These are phyloP conservation scores for Panicum virgatum DNA, from an alignment of 202 grass and related monocot genomes.

Conservation along the genomic window DNA sequence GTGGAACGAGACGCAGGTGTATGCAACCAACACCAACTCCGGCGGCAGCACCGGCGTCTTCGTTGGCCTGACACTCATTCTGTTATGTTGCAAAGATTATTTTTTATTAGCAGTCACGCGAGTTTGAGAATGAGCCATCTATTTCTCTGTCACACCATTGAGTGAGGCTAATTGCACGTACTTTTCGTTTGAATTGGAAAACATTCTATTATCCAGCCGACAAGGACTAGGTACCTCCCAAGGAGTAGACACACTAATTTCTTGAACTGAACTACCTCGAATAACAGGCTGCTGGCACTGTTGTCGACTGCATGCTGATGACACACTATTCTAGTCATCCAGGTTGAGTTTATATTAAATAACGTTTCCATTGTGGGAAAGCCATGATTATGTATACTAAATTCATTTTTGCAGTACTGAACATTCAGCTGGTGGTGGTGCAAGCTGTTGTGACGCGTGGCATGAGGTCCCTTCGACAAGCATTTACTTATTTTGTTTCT, in stretches of 20 bases:
- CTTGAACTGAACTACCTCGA: background rate
- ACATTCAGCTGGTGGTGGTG: background rate
- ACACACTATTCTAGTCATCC: background rate
- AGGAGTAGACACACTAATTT: background rate
- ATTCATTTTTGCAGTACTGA: background rate
- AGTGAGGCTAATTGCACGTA: background rate
- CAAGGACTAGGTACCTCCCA: background rate
- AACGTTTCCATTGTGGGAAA: background rate
- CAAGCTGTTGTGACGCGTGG: too few relatives aligned
- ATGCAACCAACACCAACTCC: conserved; percentile 27
- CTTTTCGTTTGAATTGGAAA: background rate
- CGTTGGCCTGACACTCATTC: conserved; percentile 77
- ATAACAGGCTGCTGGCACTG: background rate
- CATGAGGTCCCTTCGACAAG: too few relatives aligned
- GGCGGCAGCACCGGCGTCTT: conserved; percentile 58
- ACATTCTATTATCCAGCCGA: background rate
- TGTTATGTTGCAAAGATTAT: conserved; percentile 22
- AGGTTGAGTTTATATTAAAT: background rate
- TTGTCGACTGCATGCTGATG: conserved; percentile 10
- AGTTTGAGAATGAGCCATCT: background rate
- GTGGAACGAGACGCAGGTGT: conserved; percentile 62
- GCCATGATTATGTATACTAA: background rate
- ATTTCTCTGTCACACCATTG: background rate
- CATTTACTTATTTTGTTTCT: too few relatives aligned
- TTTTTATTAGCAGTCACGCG: conserved; percentile 37